Percentiles rank a stretch among this genome's conserved stretches.
Conservation (phyloP, 169 alveolate genomes). For the Amoebophrya sp. region DNA sequence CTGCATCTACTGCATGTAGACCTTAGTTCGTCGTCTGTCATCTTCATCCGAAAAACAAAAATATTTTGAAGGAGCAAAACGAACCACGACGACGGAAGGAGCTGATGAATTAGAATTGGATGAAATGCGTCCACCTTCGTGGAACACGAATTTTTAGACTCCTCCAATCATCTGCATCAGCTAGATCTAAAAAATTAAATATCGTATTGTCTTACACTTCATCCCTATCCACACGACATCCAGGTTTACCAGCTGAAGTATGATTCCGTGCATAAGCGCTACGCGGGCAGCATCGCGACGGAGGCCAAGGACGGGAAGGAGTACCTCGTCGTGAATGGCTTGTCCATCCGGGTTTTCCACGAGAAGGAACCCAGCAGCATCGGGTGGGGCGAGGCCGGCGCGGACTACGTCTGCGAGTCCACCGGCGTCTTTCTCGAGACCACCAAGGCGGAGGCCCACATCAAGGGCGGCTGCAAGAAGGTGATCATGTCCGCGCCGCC, state of each 20-base stretch:
- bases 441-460: slow-evolving; percentile 85
- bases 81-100: no score
- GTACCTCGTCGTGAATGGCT: slow-evolving; percentile 70
- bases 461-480: slow-evolving; percentile 65
- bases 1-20: neutral
- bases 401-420: slow-evolving; percentile 92
- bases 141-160: no score
- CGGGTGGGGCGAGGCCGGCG: slow-evolving; percentile 94
- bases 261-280: slow-evolving; percentile 94
- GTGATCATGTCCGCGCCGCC: slow-evolving; percentile 96
- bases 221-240: neutral
- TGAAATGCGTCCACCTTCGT: no score
- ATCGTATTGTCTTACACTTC: neutral
- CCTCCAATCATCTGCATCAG: no score
- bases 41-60: neutral
- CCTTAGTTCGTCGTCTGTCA: neutral
- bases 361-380: slow-evolving; percentile 91
- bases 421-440: slow-evolving; percentile 94
- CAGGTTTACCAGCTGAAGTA: slow-evolving; percentile 83
- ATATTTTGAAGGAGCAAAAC: no score
- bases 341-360: slow-evolving; percentile 66
- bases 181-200: no score
- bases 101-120: no score
- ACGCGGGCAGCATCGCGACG: slow-evolving; percentile 56
- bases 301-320: slow-evolving; percentile 70